Percentiles rank a stretch among this genome's conserved stretches.
Evolutionary conservation across 495 filamentous ascomycete genomes (phyloP).

Genomic region (Barbatosphaeria neglecta): DNA sequence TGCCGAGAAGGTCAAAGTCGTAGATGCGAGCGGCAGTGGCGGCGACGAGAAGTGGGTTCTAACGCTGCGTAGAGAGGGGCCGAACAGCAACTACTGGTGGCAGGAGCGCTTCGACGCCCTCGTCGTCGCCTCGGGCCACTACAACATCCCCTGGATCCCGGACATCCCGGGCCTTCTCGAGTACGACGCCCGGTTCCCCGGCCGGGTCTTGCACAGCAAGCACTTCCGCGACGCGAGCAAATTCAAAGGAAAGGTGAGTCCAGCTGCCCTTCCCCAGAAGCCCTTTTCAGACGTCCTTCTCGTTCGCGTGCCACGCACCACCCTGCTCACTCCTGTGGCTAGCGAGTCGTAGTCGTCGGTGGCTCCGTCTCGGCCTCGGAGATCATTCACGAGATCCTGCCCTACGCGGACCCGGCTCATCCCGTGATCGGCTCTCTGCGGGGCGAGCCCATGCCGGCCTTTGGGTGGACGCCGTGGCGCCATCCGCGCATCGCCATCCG

Average conservation of each 20-base stretch:
- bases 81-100: constrained; percentile 29
- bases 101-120: constrained; percentile 22
- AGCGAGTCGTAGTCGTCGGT: constrained; percentile 21
- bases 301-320: too few relatives aligned
- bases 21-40: not conserved
- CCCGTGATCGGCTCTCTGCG: constrained; percentile 17
- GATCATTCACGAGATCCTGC: constrained; percentile 20
- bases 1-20: constrained; percentile 15
- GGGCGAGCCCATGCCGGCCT: constrained; percentile 18
- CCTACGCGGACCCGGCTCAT: constrained; percentile 6
- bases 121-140: constrained; percentile 21
- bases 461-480: constrained; percentile 32
- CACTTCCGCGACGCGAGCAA: constrained; percentile 16
- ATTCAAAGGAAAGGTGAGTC: constrained; percentile 32
- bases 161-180: constrained; percentile 16
- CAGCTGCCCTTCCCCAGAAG: not conserved
- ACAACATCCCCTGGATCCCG: constrained; percentile 23
- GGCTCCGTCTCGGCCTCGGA: constrained; percentile 21
- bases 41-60: constrained; percentile 26
- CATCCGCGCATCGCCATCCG: constrained; percentile 37
- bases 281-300: not conserved
- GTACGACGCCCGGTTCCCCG: constrained; percentile 17
- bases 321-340: not conserved
- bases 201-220: constrained; percentile 22
- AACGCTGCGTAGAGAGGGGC: constrained; percentile 21